These are phyloP conservation scores for Trichothecium sympodiale DNA, from an alignment of 2,329 filamentous ascomycete species.

Conservation along the genomic window DNA sequence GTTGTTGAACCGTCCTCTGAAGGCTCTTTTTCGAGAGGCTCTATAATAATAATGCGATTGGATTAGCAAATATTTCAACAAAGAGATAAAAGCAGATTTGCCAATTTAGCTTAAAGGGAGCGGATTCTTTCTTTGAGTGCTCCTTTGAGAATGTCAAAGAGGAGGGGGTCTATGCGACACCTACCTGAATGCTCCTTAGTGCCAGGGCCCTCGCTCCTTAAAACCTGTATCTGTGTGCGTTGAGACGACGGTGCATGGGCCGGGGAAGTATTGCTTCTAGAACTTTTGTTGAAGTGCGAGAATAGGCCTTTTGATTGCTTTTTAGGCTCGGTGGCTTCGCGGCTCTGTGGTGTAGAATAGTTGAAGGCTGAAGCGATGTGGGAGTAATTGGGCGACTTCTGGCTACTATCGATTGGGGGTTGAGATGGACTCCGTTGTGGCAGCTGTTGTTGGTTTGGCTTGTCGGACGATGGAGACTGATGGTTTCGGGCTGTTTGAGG, in stretches of 20 bases:
- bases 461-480: background rate
- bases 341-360: background rate
- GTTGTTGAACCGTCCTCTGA: background rate
- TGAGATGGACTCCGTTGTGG: constrained; percentile 3
- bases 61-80: background rate
- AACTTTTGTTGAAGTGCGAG: constrained; percentile 38
- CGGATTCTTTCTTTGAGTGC: too few relatives aligned
- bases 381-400: background rate
- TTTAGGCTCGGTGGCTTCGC: background rate
- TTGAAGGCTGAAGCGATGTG: constrained; percentile 2
- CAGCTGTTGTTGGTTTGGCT: constrained; percentile 1
- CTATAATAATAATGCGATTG: too few relatives aligned
- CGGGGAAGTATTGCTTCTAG: constrained; percentile 25
- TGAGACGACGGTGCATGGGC: constrained; percentile 7
- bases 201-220: constrained; percentile 16
- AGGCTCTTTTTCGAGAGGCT: too few relatives aligned
- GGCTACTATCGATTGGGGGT: background rate
- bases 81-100: too few relatives aligned
- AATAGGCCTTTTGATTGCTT: constrained; percentile 33
- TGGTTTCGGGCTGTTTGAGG: constrained; percentile 9
- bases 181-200: constrained; percentile 21
- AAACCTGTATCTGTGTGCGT: constrained; percentile 1
- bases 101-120: too few relatives aligned
- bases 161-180: constrained; percentile 10
- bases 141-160: too few relatives aligned